Evolutionary conservation across 345 rosid species (phyloP), one percentile per base, ranked within the genome.

Genomic region (Hirschfeldia incana): DNA sequence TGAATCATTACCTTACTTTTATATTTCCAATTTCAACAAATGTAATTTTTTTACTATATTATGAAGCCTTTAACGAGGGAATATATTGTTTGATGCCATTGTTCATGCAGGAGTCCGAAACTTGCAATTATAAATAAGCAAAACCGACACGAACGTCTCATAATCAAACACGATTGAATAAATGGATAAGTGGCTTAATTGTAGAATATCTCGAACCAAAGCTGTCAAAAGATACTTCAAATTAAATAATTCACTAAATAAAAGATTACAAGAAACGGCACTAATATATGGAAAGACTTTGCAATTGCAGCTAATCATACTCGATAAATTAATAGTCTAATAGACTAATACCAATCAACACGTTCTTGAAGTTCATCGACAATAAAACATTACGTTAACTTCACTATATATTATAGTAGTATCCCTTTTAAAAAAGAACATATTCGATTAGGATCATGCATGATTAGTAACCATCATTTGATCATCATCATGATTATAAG

Each of bases 201-300:
- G 70, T 79, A 61, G 67, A 73, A 68, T 51, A 79, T 79, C 65
- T 78, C 55, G 3, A 78, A 65, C 32, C 74, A 79, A 46, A 37
- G 55, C 82, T 79, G 82, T 68, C 82, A 73, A 74, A 73, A 79
- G 78, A 74, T 79, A 79, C 82, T 79, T 33, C 28, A 11, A 68
- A 62, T 67, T 67, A 60, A 33, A 68, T 67, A 60, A 61, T 67
- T 65, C 64, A 73, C 51, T 49, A 73, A 46, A 46, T 46, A 46
- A 79, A 69, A 73, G 74, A 79, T 79, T 59, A 46, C 55, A 46
- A 46, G 55, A 44, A 4, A 44, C 55, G 55, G 16, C 60, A 73
- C 72, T 32, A 78, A 74, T 68, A 79, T 74, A 61, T 74, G 28
- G 75, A 68, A 68, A 34, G 75, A 79, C 78, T 79, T 79, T 74